Evolutionary conservation across 192 early-diverging fungal species (phyloP).

Genomic region (Coemansia sp.): DNA sequence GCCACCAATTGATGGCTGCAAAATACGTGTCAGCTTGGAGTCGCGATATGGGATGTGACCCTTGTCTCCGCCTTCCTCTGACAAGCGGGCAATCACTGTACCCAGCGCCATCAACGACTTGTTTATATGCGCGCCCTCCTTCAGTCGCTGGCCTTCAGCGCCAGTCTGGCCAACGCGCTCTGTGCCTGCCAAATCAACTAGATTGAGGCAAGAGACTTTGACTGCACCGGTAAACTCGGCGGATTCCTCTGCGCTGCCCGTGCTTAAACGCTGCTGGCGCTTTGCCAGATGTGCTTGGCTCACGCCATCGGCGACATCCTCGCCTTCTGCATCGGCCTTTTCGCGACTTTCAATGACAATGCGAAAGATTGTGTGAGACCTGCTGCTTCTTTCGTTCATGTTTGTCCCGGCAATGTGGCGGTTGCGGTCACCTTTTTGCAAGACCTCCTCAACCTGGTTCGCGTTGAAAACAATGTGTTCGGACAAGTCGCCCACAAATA

Average conservation of each 20-base stretch:
- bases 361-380: conserved; percentile 96
- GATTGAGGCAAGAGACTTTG: conserved; percentile 66
- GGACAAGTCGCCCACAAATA: conserved; percentile 65
- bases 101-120: conserved; percentile 86
- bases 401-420: conserved; percentile 89
- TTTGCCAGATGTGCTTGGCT: not conserved
- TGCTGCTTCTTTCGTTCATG: conserved; percentile 86
- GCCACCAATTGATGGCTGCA: conserved; percentile 90
- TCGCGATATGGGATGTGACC: conserved; percentile 96
- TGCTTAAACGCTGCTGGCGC: conserved; percentile 37
- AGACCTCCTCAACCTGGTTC: conserved; percentile 69
- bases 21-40: conserved; percentile 91
- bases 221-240: conserved; percentile 53
- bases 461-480: conserved; percentile 64
- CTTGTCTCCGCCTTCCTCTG: conserved; percentile 59
- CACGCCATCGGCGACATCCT: not conserved
- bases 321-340: conserved; percentile 14
- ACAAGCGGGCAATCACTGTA: conserved; percentile 89
- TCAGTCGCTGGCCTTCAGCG: conserved; percentile 81
- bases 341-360: conserved; percentile 86
- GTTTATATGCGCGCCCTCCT: conserved; percentile 97
- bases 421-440: conserved; percentile 75
- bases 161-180: conserved; percentile 79
- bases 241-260: conserved; percentile 27
- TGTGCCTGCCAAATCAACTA: conserved; percentile 96